A percentile compares a stretch with the other conserved stretches of the same genome.
Evolutionary conservation across 176 grass and related monocot genomes (phyloP).

Genomic region (Eragrostis curvula): DNA sequence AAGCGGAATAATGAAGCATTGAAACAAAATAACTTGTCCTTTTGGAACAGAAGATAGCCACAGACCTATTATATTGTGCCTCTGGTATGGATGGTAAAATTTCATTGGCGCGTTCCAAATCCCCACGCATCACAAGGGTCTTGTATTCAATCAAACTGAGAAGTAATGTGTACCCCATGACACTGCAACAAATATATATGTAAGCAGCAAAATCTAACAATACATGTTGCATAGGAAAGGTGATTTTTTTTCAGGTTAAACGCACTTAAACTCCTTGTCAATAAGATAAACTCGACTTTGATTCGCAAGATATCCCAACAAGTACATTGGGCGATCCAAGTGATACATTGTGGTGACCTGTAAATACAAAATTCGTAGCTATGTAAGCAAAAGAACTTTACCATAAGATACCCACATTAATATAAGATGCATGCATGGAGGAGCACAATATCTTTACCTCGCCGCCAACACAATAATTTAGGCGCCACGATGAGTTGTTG

Average conservation of each 20-base stretch:
- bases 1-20: neutral
- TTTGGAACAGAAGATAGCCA: conserved; percentile 22
- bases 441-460: conserved; percentile 64
- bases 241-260: conserved; percentile 32
- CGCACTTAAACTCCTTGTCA: conserved; percentile 98
- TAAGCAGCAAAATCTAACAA: conserved; percentile 50
- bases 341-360: conserved; percentile 99
- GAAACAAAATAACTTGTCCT: neutral
- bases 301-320: conserved; percentile 94
- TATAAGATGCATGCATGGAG: conserved; percentile 26
- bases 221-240: neutral
- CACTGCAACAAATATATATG: conserved; percentile 63
- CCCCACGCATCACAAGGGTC: conserved; percentile 97
- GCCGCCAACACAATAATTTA: conserved; percentile 98
- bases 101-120: conserved; percentile 87
- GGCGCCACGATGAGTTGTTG: conserved; percentile 89
- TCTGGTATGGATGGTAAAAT: conserved; percentile 91
- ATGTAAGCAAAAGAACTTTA: conserved; percentile 34
- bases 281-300: conserved; percentile 99
- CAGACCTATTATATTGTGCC: conserved; percentile 89
- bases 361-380: conserved; percentile 46
- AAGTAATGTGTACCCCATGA: conserved; percentile 96
- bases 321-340: conserved; percentile 98
- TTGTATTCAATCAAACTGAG: conserved; percentile 99
- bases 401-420: conserved; percentile 29